Evolutionary conservation across 2,329 filamentous ascomycete species (phyloP).

Genomic region (Arthrobotrys iridis): DNA sequence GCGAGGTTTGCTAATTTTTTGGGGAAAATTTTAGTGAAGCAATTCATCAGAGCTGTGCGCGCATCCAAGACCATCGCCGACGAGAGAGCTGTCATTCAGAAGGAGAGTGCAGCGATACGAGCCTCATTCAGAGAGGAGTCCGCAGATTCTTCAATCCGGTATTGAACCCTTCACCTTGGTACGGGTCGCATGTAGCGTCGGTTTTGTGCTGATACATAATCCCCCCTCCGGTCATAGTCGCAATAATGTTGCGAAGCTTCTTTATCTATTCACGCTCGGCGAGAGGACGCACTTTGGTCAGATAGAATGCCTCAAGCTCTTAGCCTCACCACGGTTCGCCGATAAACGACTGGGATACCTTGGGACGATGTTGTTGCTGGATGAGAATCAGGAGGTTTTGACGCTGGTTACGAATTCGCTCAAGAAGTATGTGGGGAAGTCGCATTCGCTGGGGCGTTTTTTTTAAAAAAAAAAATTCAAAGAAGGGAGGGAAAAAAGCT

Average conservation of each 20-base stretch:
- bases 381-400: conserved; percentile 98
- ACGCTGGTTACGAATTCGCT: conserved; percentile 97
- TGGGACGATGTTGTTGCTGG: conserved; percentile 92
- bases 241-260: conserved; percentile 98
- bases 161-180: conserved; percentile 59
- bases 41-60: conserved; percentile 99
- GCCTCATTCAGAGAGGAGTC: conserved; percentile 98
- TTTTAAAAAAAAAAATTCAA: too few species aligned
- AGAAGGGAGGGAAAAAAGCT: too few species aligned
- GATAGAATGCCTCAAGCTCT: conserved; percentile 97
- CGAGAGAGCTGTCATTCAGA: conserved; percentile 96
- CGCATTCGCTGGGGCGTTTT: neutral
- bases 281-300: conserved; percentile 98
- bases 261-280: conserved; percentile 97
- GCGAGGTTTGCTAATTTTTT: conserved; percentile 6
- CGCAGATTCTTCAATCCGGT: conserved; percentile 90
- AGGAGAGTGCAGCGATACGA: conserved; percentile 96
- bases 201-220: neutral
- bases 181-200: conserved; percentile 25
- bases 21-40: conserved; percentile 88
- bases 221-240: conserved; percentile 69
- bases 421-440: conserved; percentile 77
- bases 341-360: conserved; percentile 96
- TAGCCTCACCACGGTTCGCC: conserved; percentile 95
- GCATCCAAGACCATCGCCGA: conserved; percentile 99